These are phyloP conservation scores for Podaxis mareebaensis DNA, from an alignment of 768 basidiomycete genomes.

Conservation along the genomic window DNA sequence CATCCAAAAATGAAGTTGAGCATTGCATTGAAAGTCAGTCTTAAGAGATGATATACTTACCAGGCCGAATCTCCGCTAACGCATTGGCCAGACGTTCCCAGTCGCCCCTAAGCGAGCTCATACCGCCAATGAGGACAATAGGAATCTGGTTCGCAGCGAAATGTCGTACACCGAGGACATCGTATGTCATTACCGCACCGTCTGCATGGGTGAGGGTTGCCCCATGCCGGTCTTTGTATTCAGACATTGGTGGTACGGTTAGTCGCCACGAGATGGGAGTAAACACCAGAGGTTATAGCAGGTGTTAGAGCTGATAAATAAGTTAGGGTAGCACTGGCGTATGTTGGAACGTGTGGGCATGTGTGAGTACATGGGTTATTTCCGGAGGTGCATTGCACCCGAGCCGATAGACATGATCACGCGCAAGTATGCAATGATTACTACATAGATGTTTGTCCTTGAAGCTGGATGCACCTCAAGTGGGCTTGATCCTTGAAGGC, in stretches of 20 bases:
- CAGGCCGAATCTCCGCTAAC: slow-evolving; percentile 40
- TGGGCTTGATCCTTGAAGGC: too few species aligned
- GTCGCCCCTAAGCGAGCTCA: slow-evolving; percentile 40
- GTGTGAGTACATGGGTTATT: neutral
- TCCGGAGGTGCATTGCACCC: neutral
- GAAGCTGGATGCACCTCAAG: neutral
- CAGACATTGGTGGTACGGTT: neutral
- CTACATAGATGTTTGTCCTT: neutral
- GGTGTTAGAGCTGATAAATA: neutral
- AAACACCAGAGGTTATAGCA: neutral
- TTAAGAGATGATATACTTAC: slow-evolving; percentile 23
- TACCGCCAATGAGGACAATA: slow-evolving; percentile 43
- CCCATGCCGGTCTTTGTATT: neutral
- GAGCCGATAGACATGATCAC: neutral
- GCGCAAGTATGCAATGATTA: neutral
- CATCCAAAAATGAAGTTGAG: too few species aligned
- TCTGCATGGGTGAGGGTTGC: slow-evolving; percentile 34
- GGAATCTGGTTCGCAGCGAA: slow-evolving; percentile 29
- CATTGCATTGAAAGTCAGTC: neutral
- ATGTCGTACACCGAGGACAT: slow-evolving; percentile 38
- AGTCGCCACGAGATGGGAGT: neutral
- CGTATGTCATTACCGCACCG: slow-evolving; percentile 43
- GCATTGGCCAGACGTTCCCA: slow-evolving; percentile 36
- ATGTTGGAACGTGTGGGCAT: neutral
- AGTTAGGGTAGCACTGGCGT: neutral